A percentile compares a stretch with the other conserved stretches of the same genome.
Evolutionary conservation across 192 early-diverging fungal genomes (phyloP).

Genomic region (Spizellomyces sp.): DNA sequence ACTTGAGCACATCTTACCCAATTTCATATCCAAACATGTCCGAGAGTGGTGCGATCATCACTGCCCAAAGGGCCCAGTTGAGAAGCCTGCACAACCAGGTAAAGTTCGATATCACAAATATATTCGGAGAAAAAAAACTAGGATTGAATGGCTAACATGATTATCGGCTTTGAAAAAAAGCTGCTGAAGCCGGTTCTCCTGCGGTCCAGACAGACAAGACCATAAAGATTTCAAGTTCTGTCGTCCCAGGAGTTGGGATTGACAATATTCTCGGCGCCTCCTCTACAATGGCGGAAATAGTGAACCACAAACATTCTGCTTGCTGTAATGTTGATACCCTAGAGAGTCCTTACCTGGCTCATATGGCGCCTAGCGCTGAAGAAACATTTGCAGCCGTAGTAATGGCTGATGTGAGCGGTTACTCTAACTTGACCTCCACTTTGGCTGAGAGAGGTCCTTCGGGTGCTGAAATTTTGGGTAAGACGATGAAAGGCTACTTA

Average conservation of each 20-base stretch:
- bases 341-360: background rate
- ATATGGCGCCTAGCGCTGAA: constrained; percentile 32
- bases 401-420: constrained; percentile 56
- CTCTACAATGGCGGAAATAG: background rate
- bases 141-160: background rate
- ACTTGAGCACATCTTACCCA: constrained; percentile 43
- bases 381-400: constrained; percentile 50
- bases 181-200: too few relatives aligned
- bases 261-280: constrained; percentile 1
- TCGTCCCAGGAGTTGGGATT: constrained; percentile 13
- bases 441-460: constrained; percentile 50
- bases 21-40: constrained; percentile 53
- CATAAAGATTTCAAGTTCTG: constrained; percentile 1
- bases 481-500: constrained; percentile 56
- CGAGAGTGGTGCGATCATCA: constrained; percentile 32
- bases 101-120: background rate
- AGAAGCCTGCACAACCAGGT: background rate
- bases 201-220: background rate
- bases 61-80: background rate
- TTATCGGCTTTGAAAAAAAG: too few relatives aligned
- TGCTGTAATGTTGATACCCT: background rate
- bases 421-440: constrained; percentile 42
- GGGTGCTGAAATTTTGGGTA: constrained; percentile 49
- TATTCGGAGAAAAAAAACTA: background rate
- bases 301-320: too few relatives aligned